phyloP scores from a whole-genome alignment of 1,139 yeast genomes.

The Taiozyma sp. region DNA sequence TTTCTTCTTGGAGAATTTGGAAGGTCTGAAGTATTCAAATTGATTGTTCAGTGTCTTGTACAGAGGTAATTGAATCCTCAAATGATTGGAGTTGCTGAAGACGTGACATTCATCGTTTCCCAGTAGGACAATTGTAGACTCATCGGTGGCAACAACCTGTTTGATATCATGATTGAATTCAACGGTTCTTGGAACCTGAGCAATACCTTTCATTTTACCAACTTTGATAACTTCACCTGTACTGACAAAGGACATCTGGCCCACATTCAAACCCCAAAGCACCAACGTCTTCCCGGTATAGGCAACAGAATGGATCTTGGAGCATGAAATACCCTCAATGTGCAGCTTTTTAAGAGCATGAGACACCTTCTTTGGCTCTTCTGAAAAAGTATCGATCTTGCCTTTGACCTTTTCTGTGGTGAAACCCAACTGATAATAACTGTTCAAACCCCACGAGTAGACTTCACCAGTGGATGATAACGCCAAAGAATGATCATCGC shows the following conservation, averaged over 20 bases:
- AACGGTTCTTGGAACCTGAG: constrained; percentile 38
- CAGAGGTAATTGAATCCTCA: constrained; percentile 40
- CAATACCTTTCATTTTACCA: constrained; percentile 32
- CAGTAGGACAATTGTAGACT: constrained; percentile 65
- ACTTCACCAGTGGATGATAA: constrained; percentile 49
- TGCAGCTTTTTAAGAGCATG: constrained; percentile 38
- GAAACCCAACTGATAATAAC: constrained; percentile 62
- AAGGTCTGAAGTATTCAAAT: constrained; percentile 53
- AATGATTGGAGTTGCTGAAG: constrained; percentile 53
- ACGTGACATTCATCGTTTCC: constrained; percentile 58
- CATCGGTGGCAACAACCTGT: constrained; percentile 63
- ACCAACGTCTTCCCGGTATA: constrained; percentile 48
- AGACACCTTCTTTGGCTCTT: constrained; percentile 43
- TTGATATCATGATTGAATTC: constrained; percentile 45
- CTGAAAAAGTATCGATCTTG: constrained; percentile 27
- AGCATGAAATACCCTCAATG: constrained; percentile 56
- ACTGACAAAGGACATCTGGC: constrained; percentile 70
- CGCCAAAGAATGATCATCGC: constrained; percentile 65
- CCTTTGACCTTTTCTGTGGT: constrained; percentile 31
- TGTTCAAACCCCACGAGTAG: constrained; percentile 78
- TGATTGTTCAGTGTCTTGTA: constrained; percentile 32
- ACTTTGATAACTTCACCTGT: constrained; percentile 30
- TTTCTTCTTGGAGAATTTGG: constrained; percentile 38
- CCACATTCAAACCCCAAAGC: constrained; percentile 81
- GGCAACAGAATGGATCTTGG: constrained; percentile 65